Evolutionary conservation across 176 grass and related monocot genomes (phyloP).

Genomic region (Saccharum officinarum): DNA sequence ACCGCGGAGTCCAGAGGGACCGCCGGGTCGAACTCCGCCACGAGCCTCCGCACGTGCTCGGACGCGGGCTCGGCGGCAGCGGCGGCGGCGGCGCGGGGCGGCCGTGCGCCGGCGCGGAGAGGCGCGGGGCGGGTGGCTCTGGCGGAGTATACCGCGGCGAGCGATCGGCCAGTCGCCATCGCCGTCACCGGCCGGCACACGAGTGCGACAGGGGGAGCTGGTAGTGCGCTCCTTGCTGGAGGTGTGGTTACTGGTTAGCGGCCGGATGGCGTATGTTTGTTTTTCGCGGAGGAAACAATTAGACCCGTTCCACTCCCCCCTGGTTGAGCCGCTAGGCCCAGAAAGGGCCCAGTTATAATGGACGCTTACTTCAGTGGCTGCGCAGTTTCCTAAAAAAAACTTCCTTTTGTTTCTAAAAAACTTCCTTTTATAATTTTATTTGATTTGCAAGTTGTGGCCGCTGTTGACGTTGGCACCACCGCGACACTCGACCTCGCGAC

Average conservation of each 20-base stretch:
- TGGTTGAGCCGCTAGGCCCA: background rate
- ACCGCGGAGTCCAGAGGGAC: conserved; percentile 55
- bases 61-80: background rate
- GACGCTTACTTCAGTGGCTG: background rate
- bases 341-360: background rate
- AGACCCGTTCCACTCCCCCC: background rate
- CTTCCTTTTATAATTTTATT: background rate
- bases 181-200: conserved; percentile 14
- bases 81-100: background rate
- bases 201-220: background rate
- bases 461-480: too few species aligned
- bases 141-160: conserved; percentile 13
- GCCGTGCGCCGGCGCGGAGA: background rate
- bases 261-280: too few species aligned
- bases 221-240: background rate
- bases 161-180: conserved; percentile 55
- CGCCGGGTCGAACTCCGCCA: conserved; percentile 58
- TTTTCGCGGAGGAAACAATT: background rate
- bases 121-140: background rate
- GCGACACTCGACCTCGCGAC: too few species aligned
- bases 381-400: background rate
- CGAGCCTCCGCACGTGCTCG: conserved; percentile 35
- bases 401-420: too few species aligned
- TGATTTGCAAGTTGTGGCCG: background rate
- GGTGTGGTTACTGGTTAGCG: too few species aligned